Evolutionary conservation across 2,329 filamentous ascomycete genomes (phyloP).

Genomic region (Amesomyces nigricolor): DNA sequence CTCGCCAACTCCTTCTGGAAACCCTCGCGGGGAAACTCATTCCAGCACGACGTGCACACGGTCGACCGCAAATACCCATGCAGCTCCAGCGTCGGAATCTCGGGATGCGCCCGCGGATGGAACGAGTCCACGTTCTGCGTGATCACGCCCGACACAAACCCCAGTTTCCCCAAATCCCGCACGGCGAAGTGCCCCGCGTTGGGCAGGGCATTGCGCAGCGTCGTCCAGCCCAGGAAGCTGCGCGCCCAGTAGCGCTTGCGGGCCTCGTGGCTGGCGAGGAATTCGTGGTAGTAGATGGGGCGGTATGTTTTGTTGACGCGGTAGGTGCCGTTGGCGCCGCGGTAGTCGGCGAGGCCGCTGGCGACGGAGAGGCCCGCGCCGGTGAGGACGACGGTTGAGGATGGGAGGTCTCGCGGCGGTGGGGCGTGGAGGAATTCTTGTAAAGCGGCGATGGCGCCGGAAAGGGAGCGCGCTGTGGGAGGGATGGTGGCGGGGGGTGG

Average conservation of each 20-base stretch:
- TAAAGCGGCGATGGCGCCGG: constrained; percentile 72
- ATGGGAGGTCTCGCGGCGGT: constrained; percentile 42
- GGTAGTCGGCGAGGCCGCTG: constrained; percentile 87
- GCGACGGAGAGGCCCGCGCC: constrained; percentile 92
- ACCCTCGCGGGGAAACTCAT: constrained; percentile 60
- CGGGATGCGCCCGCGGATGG: constrained; percentile 70
- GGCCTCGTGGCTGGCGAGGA: constrained; percentile 71
- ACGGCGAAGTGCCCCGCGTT: constrained; percentile 78
- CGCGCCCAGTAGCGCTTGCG: constrained; percentile 94
- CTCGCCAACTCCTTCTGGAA: constrained; percentile 72
- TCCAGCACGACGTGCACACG: constrained; percentile 73
- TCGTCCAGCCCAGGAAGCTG: constrained; percentile 89
- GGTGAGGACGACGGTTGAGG: constrained; percentile 51
- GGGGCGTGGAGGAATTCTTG: constrained; percentile 66
- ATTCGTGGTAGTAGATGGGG: constrained; percentile 92
- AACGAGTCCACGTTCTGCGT: constrained; percentile 99
- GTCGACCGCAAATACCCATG: constrained; percentile 84
- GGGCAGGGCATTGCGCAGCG: constrained; percentile 68
- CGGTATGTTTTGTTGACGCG: constrained; percentile 83
- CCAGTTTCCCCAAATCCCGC: constrained; percentile 62
- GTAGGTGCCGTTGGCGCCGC: constrained; percentile 86
- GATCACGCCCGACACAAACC: constrained; percentile 69
- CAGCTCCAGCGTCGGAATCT: constrained; percentile 71
- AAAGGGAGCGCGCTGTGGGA: constrained; percentile 59
- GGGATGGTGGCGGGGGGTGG: constrained; percentile 72